Base-by-base conservation (phyloP, 805 yeast species). In the Barnettozyma populi region DNA sequence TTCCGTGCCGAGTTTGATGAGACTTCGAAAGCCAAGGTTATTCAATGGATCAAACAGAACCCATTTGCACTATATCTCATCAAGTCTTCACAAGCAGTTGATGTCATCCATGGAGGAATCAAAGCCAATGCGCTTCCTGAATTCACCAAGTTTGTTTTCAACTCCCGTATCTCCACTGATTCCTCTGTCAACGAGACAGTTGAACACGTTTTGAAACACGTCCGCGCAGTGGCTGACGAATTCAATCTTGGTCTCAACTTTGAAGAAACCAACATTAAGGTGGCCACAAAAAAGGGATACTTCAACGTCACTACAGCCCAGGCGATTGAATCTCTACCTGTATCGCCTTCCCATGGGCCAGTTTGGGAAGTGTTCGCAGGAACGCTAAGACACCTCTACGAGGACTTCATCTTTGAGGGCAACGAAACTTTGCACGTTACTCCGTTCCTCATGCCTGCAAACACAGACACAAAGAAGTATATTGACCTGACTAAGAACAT, bases 71-170 rank as follows among this genome's bases (percentile, higher is more conserved):
- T 48, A 39, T 53, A 48, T 40, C 41, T 55, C 35, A 52, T 55
- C 10, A 50, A 50, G 39, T 56, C 57, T 20, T 51, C 60, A 6
- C 63, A 59, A 44, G 63, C 63, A 9, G 38, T 59, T 34, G 62
- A 59, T 43, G 49, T 57, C 21, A 71, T 87, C 50, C 59, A 66
- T 11, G 94, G 94, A 25, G 95, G 95, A 39, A 75, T 80, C 49
- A 86, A 86, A 65, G 73, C 82, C 23, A 86, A 86, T 59, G 90
- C 94, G 1, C 67, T 86, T 41, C 95, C 95, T 2, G 92, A 86
- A 60, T 48, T 42, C 32, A 55, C 56, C 6, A 64, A 70, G 23
- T 78, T 78, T 3, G 63, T 66, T 27, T 69, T 80, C 37, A 85
- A 87, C 64, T 84, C 84, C 57, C 72, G 95, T 59, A 71, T 86